phyloP scores from a whole-genome alignment of 306 rosid genomes.

The Trichosanthes truncata region DNA sequence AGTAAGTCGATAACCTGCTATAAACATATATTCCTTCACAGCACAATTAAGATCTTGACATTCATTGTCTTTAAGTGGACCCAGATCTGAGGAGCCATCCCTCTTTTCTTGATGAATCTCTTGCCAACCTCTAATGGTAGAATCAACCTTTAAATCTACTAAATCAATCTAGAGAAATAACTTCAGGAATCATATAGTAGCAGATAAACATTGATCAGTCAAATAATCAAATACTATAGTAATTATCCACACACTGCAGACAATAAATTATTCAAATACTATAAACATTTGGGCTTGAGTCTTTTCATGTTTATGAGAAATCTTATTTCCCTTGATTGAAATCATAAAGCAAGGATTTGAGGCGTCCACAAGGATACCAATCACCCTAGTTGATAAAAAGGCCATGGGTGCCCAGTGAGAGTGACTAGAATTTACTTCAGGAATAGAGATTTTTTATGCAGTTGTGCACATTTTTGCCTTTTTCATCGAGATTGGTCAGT shows the following conservation, averaged over 20 bases:
- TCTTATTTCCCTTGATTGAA: background rate
- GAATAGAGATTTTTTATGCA: background rate
- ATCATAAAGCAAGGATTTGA: background rate
- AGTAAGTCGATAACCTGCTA: slow-evolving; percentile 92
- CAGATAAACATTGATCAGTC: background rate
- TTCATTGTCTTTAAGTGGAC: slow-evolving; percentile 72
- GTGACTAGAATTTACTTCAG: background rate
- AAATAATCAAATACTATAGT: background rate
- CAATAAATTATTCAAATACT: background rate
- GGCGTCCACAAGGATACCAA: background rate
- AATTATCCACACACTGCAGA: background rate
- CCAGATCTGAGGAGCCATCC: slow-evolving; percentile 50
- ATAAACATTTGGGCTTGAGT: background rate
- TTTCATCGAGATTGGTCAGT: background rate
- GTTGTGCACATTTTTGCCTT: background rate
- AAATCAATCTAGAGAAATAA: background rate
- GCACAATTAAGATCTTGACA: slow-evolving; percentile 89
- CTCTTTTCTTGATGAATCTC: slow-evolving; percentile 37
- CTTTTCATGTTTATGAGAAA: background rate
- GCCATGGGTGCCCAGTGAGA: background rate
- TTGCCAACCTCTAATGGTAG: slow-evolving; percentile 31
- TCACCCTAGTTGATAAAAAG: background rate
- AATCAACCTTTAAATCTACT: slow-evolving; percentile 29
- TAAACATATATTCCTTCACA: slow-evolving; percentile 82
- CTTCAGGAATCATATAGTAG: slow-evolving; percentile 1